Base-by-base conservation (phyloP, 768 basidiomycete species). In the Naganishia randhawae region DNA sequence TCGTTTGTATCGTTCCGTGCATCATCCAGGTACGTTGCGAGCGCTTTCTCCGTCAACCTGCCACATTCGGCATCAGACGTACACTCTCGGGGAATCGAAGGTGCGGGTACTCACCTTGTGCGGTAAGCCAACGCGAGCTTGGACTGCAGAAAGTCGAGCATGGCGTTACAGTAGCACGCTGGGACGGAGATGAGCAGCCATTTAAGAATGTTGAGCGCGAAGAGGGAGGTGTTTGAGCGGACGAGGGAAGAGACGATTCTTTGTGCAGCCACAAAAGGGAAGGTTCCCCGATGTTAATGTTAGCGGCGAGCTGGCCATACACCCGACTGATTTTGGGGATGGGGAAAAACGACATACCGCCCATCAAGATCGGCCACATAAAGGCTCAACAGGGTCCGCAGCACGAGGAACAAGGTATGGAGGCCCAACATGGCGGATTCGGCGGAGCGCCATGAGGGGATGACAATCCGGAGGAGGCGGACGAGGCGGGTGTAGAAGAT, bases 241-340 rank as follows among this genome's bases (percentile, higher is more conserved):
- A 99, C 95, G 11, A 99, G 85, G 53, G 91, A 92, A 3, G 94
- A 91, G 5, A 98, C 95, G 72, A 98, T 97, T 77, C 92, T 94
- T 63, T 31, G n/a, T n/a, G n/a, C n/a, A 19, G 25, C 45, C 22
- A 7, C 39, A 71, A 17, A 45, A 32, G 51, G 51, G 41, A 19
- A 57, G 3, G 42, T 61, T n/a, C n/a, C n/a, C 37, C 33, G 22
- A 8, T 55, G 14, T 32, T 17, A 35, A 17, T 14, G 32, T 11
- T 13, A n/a, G 50, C 29, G 50, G 50, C 29, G 50, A 8, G 29
- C n/a, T n/a, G n/a, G n/a, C n/a, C 17, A 52, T n/a, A 10, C 51
- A 52, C 11, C 17, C n/a, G 51, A 10, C 51, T 10, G 16, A 33
- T 14, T 10, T 27, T 57, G 33, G 17, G n/a, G 11, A 7, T 3